Evolutionary conservation across 108 stramenopile species (phyloP).

Genomic region (Discostella stelligeroides): DNA sequence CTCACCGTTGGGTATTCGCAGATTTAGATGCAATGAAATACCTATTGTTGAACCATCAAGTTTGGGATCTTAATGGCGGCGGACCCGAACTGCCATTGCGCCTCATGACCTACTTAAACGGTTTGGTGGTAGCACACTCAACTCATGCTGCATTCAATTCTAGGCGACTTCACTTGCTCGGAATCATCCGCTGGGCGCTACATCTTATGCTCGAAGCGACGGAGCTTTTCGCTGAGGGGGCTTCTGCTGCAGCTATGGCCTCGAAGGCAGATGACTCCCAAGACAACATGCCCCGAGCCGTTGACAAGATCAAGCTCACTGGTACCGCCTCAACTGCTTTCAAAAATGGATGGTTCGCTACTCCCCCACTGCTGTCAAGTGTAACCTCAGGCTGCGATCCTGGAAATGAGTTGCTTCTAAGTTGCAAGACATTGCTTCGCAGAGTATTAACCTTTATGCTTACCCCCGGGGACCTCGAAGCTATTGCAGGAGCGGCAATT

Average conservation of each 20-base stretch:
- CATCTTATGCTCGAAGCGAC: conserved; percentile 89
- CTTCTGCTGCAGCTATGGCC: conserved; percentile 35
- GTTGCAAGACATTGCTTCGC: conserved; percentile 82
- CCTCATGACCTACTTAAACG: conserved; percentile 74
- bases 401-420: conserved; percentile 71
- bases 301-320: conserved; percentile 18
- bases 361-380: conserved; percentile 65
- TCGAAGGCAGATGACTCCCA: conserved; percentile 30
- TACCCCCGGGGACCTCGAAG: conserved; percentile 85
- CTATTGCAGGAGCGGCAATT: conserved; percentile 83
- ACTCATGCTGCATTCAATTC: conserved; percentile 88
- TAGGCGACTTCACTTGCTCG: conserved; percentile 80
- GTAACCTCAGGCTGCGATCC: conserved; percentile 88
- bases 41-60: conserved; percentile 87
- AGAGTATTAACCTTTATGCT: conserved; percentile 88
- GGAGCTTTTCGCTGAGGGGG: conserved; percentile 73
- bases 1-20: conserved; percentile 80
- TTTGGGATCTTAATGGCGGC: conserved; percentile 79
- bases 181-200: conserved; percentile 84
- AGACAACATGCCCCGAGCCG: conserved; percentile 11
- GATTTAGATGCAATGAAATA: conserved; percentile 93
- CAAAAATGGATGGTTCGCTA: conserved; percentile 62
- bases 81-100: conserved; percentile 79
- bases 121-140: conserved; percentile 76
- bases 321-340: conserved; percentile 39